A percentile compares a stretch with the other conserved stretches of the same genome.
Evolutionary conservation across 257 asterid species (phyloP).

Genomic region (Nicotiana paniculata): DNA sequence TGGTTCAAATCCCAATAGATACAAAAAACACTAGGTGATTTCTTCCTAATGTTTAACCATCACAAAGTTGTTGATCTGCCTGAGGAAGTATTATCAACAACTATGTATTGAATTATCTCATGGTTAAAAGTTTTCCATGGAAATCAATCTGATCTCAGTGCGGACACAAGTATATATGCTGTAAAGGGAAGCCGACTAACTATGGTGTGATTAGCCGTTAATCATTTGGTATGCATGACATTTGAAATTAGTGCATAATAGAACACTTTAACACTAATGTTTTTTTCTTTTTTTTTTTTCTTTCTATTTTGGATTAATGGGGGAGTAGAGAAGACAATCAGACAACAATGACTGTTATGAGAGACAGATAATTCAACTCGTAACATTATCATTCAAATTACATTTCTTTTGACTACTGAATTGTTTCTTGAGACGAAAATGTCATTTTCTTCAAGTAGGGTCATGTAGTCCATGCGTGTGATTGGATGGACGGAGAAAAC

Average conservation of each 20-base stretch:
- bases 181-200: not conserved
- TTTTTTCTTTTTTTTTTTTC: not conserved
- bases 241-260: not conserved
- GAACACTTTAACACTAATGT: not conserved
- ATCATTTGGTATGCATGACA: not conserved
- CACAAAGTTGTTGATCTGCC: not conserved
- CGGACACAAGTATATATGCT: not conserved
- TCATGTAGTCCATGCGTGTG: not conserved
- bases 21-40: too few relatives aligned
- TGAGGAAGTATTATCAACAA: not conserved
- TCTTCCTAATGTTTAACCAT: too few relatives aligned
- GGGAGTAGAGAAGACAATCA: not conserved
- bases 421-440: not conserved
- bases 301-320: not conserved
- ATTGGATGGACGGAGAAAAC: not conserved
- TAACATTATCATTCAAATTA: not conserved
- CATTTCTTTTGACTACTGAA: not conserved
- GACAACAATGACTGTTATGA: not conserved
- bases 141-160: not conserved
- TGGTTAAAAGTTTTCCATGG: not conserved
- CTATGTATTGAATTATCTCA: not conserved
- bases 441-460: not conserved
- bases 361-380: too few relatives aligned
- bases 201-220: not conserved
- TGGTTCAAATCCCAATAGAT: too few relatives aligned